These are phyloP conservation scores for Rhynchospora pubera DNA, from an alignment of 176 grass and related monocot species.

Conservation along the genomic window DNA sequence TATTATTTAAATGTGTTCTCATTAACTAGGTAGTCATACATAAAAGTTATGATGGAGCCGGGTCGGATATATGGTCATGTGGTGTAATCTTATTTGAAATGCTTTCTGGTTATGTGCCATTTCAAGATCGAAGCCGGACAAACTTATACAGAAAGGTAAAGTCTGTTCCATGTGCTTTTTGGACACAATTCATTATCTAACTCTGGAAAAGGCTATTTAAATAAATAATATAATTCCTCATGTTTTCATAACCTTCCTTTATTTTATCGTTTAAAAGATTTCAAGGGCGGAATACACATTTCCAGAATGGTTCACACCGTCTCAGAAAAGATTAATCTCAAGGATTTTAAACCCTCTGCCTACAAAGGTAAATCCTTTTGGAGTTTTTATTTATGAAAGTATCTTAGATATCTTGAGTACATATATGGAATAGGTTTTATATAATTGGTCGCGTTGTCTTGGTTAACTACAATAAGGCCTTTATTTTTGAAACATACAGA, in stretches of 20 bases:
- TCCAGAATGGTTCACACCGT: conserved; percentile 42
- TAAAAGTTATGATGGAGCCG: conserved; percentile 53
- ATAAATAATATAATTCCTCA: background rate
- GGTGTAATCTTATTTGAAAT: conserved; percentile 71
- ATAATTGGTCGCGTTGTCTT: background rate
- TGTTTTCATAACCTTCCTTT: background rate
- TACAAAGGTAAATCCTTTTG: conserved; percentile 23
- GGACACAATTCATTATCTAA: background rate
- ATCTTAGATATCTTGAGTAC: background rate
- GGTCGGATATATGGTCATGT: conserved; percentile 61
- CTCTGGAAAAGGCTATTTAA: background rate
- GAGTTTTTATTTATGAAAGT: background rate
- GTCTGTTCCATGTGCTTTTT: background rate
- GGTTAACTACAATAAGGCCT: background rate
- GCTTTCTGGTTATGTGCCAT: conserved; percentile 65
- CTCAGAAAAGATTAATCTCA: conserved; percentile 56
- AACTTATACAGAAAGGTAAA: conserved; percentile 65
- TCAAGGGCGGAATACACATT: conserved; percentile 51
- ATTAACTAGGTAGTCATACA: conserved; percentile 55
- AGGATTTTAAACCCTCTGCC: conserved; percentile 53
- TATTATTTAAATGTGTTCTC: background rate
- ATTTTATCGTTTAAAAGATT: conserved; percentile 37
- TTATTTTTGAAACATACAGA: too few relatives aligned
- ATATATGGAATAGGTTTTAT: background rate
- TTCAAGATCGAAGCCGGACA: conserved; percentile 40